Evolutionary conservation across 1,284 basidiomycete species (phyloP), one percentile per base, ranked within the genome.

Genomic region (Moesziomyces sp.): DNA sequence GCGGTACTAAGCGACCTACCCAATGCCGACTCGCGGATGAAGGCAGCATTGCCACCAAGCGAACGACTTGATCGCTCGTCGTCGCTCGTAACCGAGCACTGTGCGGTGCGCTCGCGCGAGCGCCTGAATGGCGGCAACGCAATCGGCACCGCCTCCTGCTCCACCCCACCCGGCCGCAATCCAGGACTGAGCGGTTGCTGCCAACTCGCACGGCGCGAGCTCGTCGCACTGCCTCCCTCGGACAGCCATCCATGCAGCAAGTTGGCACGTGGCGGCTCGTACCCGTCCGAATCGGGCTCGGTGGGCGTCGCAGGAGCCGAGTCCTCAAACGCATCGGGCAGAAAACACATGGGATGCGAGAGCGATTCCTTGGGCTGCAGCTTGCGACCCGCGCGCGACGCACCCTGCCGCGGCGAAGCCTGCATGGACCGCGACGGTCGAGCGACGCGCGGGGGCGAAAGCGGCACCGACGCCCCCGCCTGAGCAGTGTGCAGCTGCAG

Each of bases 251-350:
- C 63, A n/a, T 52, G 49, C 16, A 72, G 28, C n/a, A 63, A 28
- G 16, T 50, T 62, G 2, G 56, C 35, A 2, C 69, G 63, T 16
- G 56, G 64, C 9, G 64, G 40, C 19, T 62, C 60, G 50, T 63
- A 63, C 13, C 46, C 58, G 19, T 69, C 61, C 18, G 56, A 63
- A 2, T 66, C 63, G 16, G 51, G 54, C 46, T 72, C 69, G 5
- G 69, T 61, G 5, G 73, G 67, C 7, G 67, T 74, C 1, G 67
- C 50, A 3, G 67, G 73, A 0, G 61, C 63, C 5, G 73, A 75
- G 7, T 75, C 73, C n/a, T 75, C 73, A 40, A 75, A 75, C 6
- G 73, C 60, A 35, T 75, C 73, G 3, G 73, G 73, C 14, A 75
- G 49, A 43, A 75, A 75, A 35, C 67, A 75, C 57, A 71, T 75